Evolutionary conservation across 1,284 basidiomycete genomes (phyloP).

Genomic region (Rhodotorula sp.): DNA sequence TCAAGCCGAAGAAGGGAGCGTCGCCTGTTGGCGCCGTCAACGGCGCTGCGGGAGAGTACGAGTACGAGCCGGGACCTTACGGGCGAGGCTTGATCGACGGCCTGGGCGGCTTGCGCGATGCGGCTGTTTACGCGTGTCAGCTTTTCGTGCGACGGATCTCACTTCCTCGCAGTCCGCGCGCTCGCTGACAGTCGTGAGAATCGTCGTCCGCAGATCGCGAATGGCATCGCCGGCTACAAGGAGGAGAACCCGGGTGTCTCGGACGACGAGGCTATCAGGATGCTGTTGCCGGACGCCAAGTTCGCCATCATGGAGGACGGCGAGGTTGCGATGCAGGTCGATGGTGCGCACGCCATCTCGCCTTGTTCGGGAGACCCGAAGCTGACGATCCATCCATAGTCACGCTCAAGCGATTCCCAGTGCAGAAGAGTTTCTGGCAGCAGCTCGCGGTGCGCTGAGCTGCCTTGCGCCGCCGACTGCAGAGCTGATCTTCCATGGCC

Average conservation of each 20-base stretch:
- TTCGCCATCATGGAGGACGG: slow-evolving; percentile 38
- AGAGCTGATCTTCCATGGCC: no score
- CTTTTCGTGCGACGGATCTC: slow-evolving; percentile 40
- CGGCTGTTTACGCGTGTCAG: slow-evolving; percentile 48
- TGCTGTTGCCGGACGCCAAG: slow-evolving; percentile 42
- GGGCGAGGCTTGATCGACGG: slow-evolving; percentile 51
- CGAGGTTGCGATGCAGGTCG: slow-evolving; percentile 42
- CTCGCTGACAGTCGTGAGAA: neutral
- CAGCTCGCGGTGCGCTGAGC: slow-evolving; percentile 11
- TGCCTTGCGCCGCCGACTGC: neutral
- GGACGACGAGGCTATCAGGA: slow-evolving; percentile 41
- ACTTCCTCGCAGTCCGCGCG: neutral
- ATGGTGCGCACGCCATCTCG: slow-evolving; percentile 27
- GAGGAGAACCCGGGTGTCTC: slow-evolving; percentile 41
- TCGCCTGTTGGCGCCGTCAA: slow-evolving; percentile 12
- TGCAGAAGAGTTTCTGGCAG: slow-evolving; percentile 41
- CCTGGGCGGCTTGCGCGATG: slow-evolving; percentile 52
- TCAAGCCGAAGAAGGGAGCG: neutral
- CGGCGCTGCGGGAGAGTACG: slow-evolving; percentile 24
- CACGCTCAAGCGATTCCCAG: slow-evolving; percentile 43
- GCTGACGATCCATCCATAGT: slow-evolving; percentile 10
- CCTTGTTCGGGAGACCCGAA: neutral
- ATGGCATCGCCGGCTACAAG: slow-evolving; percentile 41
- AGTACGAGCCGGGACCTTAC: slow-evolving; percentile 41
- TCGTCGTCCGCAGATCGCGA: slow-evolving; percentile 31